phyloP scores from a whole-genome alignment of 176 grass and related monocot species.

The Raddia guianensis region DNA sequence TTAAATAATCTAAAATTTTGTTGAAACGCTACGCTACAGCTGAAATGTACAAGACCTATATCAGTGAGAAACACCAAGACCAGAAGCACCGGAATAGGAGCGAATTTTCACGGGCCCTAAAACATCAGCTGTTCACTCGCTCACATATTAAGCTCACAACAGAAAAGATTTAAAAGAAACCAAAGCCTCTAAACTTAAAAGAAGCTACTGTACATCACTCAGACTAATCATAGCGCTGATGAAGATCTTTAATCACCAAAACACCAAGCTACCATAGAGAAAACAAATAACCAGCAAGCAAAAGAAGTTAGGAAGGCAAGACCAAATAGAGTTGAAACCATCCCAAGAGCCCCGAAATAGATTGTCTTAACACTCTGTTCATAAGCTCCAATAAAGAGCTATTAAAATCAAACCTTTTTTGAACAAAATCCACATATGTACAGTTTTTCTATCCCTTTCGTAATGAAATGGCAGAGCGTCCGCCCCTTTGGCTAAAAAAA shows the following conservation, averaged over 20 bases:
- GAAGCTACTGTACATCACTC: neutral
- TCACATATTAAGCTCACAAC: neutral
- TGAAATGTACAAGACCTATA: too few relatives aligned
- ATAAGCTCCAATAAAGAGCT: neutral
- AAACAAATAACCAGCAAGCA: neutral
- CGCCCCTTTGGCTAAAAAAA: too few relatives aligned
- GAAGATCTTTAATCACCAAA: neutral
- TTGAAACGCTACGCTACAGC: too few relatives aligned
- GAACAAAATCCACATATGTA: too few relatives aligned
- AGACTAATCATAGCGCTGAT: neutral
- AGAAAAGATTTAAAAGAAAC: slow-evolving; percentile 1
- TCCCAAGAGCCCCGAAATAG: neutral
- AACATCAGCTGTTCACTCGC: neutral
- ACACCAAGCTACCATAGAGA: neutral
- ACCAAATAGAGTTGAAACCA: neutral
- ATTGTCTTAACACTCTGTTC: neutral
- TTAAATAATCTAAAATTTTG: too few relatives aligned
- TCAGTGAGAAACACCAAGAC: neutral
- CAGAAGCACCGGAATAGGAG: neutral
- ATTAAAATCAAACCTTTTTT: neutral
- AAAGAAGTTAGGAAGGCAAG: neutral
- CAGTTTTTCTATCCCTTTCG: too few relatives aligned
- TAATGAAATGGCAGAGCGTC: too few relatives aligned
- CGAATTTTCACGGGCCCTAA: slow-evolving; percentile 1
- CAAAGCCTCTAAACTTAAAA: neutral